Conservation (phyloP, 1,139 yeast genomes). For the Yamadazyma dushanensis region DNA sequence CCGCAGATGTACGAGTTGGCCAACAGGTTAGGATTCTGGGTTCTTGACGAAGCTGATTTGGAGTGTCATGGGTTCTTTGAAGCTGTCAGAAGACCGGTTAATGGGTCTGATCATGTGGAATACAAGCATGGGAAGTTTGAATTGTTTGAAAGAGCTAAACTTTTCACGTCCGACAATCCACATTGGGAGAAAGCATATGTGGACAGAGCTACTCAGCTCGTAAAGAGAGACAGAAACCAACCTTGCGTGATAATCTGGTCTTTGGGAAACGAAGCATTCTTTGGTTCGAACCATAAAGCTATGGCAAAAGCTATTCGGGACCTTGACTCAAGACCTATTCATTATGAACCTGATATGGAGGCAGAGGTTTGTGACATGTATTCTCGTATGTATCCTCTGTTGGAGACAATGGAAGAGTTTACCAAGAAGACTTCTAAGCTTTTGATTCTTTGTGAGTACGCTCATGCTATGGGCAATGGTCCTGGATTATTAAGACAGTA, state of each 20-base stretch:
- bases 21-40: constrained; percentile 30
- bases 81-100: constrained; percentile 15
- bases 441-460: constrained; percentile 33
- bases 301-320: constrained; percentile 25
- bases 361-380: constrained; percentile 28
- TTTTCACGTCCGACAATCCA: constrained; percentile 27
- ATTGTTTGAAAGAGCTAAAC: constrained; percentile 13
- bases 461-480: constrained; percentile 40
- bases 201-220: constrained; percentile 30
- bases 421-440: constrained; percentile 23
- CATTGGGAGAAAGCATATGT: constrained; percentile 31
- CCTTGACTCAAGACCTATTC: constrained; percentile 28
- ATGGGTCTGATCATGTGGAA: constrained; percentile 13
- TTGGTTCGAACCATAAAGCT: constrained; percentile 28
- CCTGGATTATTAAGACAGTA: constrained; percentile 34
- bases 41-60: constrained; percentile 36
- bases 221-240: constrained; percentile 30
- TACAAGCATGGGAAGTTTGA: constrained; percentile 10
- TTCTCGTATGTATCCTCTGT: constrained; percentile 30
- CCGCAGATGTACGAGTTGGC: constrained; percentile 18
- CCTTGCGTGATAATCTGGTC: constrained; percentile 36
- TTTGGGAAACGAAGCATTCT: constrained; percentile 35
- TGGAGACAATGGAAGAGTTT: constrained; percentile 20
- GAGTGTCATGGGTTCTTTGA: constrained; percentile 36
- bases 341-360: constrained; percentile 28